Conservation (phyloP, 2,329 filamentous ascomycete species). For the Penicillium vulpinum region DNA sequence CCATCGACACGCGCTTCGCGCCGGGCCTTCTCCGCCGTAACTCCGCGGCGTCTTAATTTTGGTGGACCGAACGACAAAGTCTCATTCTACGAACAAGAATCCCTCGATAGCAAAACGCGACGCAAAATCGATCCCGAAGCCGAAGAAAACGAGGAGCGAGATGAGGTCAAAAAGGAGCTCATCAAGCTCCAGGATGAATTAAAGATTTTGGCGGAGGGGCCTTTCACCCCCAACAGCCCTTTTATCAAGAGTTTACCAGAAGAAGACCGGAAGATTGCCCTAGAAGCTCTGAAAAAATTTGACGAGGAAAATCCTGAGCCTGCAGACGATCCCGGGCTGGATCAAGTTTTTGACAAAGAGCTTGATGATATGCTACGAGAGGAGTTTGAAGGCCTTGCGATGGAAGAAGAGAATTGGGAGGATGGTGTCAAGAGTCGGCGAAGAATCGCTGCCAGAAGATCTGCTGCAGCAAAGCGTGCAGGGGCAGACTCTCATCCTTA, state of each 20-base stretch:
- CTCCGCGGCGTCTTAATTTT: constrained; percentile 32
- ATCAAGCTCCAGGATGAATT: constrained; percentile 44
- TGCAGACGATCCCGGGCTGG: constrained; percentile 27
- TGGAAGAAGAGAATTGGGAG: constrained; percentile 41
- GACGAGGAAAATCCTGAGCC: constrained; percentile 38
- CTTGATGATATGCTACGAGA: constrained; percentile 43
- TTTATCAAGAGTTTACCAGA: constrained; percentile 47
- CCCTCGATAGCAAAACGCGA: constrained; percentile 36
- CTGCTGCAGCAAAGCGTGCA: constrained; percentile 36
- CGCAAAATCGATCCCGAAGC: constrained; percentile 42
- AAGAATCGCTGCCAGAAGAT: constrained; percentile 17
- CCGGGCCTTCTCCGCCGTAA: constrained; percentile 35
- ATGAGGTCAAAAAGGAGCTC: constrained; percentile 41
- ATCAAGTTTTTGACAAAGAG: constrained; percentile 44
- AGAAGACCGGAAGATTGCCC: constrained; percentile 42
- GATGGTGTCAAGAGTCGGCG: constrained; percentile 23
- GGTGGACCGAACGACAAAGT: constrained; percentile 44
- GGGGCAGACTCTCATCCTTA: constrained; percentile 42
- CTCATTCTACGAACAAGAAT: constrained; percentile 46
- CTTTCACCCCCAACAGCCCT: constrained; percentile 45
- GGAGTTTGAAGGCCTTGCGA: constrained; percentile 39
- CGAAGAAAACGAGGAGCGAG: constrained; percentile 39
- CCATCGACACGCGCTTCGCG: constrained; percentile 29
- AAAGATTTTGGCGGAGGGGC: constrained; percentile 42
- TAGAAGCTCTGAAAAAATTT: constrained; percentile 45